Evolutionary conservation across 129 eudicot species (phyloP), one percentile per base, ranked within the genome.

Genomic region (Artemisia annua): DNA sequence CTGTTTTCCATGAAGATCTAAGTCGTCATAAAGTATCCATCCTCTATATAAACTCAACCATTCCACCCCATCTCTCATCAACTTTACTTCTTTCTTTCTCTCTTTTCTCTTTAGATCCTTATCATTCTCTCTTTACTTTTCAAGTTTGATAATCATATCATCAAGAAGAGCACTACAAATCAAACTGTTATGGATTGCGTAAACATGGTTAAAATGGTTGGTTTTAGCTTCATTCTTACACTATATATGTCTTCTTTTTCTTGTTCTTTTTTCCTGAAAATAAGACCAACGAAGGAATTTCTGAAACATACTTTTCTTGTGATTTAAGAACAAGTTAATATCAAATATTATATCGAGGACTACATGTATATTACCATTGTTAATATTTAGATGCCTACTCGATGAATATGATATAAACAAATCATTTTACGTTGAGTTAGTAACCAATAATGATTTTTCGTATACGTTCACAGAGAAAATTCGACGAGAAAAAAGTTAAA

Each of bases 181-280:
- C 17, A 20, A 54, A 7, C 78, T 26, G 13, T 50, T 63, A 80
- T 86, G 85, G 87, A 70, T 86, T 86, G 86, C 80, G 69, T 83
- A 24, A 83, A 83, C 76, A 54, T 73, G 71, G 49, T 48, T 58
- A 62, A 74, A 71, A 20, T 74, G 90, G 90, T 83, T 65, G 68
- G 90, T 70, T 43, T 43, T 43, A 70, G 48, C 66, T 44, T 63
- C 17, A 46, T 60, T 60, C 20, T 17, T 58, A 28, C 69, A 0
- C 22, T 44, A 49, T 26, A 26, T 26, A 26, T 63, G 17, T 63
- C 19, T 2, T 13, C 26, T 30, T 30, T 49, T 22, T n/a, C 67
- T 22, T 35, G 15, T 20, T 54, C 48, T 63, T 19, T 74, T 57
- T 59, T n/a, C 32, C 54, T n/a, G 9, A 9, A 30, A 73, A 60